Base-by-base conservation (phyloP, 768 basidiomycete species). In the Podaxis sp. region DNA sequence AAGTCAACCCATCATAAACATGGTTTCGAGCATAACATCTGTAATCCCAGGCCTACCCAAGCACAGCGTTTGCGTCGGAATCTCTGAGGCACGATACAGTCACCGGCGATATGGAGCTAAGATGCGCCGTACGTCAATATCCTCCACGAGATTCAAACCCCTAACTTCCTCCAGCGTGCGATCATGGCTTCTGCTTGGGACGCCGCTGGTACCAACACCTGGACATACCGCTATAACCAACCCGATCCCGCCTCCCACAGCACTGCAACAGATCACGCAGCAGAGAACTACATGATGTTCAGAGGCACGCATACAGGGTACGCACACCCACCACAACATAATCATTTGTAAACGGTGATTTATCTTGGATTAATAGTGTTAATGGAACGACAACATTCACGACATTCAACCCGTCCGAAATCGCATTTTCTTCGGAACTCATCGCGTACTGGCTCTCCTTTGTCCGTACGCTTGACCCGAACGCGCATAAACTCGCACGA, bases 251-350 rank as follows among this genome's bases (percentile, higher is more conserved):
- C 82, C 0, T 64, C 65, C 3, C 73, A 73, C 15, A 73, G 73
- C 17, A 57, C 69, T 0, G 73, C 56, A 8, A 81, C 84, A 1
- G 70, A 57, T 1, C 86, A 87, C 64, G 80, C 86, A 6, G 78
- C 87, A 0, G 87, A 86, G 69, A 87, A 88, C 67, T 87, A 83
- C 82, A 87, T 86, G 84, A 84, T 87, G 86, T 87, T 86, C 74
- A 70, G 72, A 22, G 87, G 88, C 1, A 81, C 77, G 1, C 83
- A 82, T 62, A 86, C 86, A 33, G 87, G 87, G 87, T 86, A 22
- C 28, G 8, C 38, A 24, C 3, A 28, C 24, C 13, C 13, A 2
- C 13, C 5, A 9, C 1, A 38, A 22, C 22, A 17, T 38, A 4
- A 60, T 9, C 40, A 22, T 53, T 15, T 53, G 46, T 52, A 13